Base-by-base conservation (phyloP, 2,329 filamentous ascomycete genomes). In the Penicillium sclerotigenum region DNA sequence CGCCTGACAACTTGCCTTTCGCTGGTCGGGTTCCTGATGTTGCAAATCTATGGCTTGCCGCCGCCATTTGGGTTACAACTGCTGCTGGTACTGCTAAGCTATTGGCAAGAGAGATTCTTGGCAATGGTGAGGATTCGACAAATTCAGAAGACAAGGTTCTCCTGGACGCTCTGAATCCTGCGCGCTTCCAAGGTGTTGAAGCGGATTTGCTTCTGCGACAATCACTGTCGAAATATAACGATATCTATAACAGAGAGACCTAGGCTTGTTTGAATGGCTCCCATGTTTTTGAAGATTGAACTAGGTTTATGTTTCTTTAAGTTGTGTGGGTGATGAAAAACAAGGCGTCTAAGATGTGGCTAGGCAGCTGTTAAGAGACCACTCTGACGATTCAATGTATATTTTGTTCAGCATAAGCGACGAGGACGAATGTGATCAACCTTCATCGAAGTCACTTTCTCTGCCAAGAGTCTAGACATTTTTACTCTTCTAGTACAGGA, bases 61-160 rank as follows among this genome's bases (percentile, higher is more conserved):
- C 68, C 5, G 71, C 69, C 1, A 70, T 73, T 18, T 74, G 71
- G 72, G 65, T 74, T 33, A 72, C 71, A 0, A 68, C 71, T 58
- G 71, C 70, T 28, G 71, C 70, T 41, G 71, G 71, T 1, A 61
- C 63, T 6, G 71, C 69, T 16, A 68, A 63, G 29, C 56, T 73
- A 40, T 51, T 59, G 16, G 54, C 54, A 40, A 60, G 59, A 11
- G 52, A 65, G 20, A 45, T 47, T 5, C 59, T 69, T 28, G 63
- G 66, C 47, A 56, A 54, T 34, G 34, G 10, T 28, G 33, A 62
- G 9, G 7, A 18, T n/a, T 9, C 40, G 20, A 36, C 40, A 7
- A 26, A 14, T 7, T 43, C 41, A 14, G 50, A 38, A 24, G 34
- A 60, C 43, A 51, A 54, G 24, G 22, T 4, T 22, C 50, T 52